Conservation (phyloP, 306 rosid species). For the Crotalaria pallida region DNA sequence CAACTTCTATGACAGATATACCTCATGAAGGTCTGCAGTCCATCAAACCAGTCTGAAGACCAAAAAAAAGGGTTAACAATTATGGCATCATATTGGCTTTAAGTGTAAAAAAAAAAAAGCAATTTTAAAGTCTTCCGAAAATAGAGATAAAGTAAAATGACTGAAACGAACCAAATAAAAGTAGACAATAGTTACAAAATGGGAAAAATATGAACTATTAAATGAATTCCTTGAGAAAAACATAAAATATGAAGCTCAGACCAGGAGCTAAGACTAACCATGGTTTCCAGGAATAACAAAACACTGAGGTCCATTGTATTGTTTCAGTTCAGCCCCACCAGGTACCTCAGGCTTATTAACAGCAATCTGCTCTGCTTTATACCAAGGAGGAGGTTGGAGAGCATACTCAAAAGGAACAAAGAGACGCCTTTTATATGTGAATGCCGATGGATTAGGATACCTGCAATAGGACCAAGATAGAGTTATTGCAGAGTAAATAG, state of each 20-base stretch:
- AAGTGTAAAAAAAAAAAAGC: conserved; percentile 1
- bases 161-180: conserved; percentile 7
- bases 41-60: conserved; percentile 96
- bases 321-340: conserved; percentile 54
- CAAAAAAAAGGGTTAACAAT: conserved; percentile 21
- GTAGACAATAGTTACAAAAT: background rate
- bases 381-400: conserved; percentile 86
- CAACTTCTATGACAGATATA: conserved; percentile 88
- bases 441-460: conserved; percentile 92
- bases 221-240: conserved; percentile 12
- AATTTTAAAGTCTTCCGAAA: background rate
- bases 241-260: background rate
- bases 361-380: conserved; percentile 68
- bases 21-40: conserved; percentile 95
- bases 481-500: conserved; percentile 3
- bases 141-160: background rate
- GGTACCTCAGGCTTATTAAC: conserved; percentile 89
- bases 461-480: conserved; percentile 31
- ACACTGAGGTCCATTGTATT: conserved; percentile 90
- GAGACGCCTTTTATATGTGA: conserved; percentile 84
- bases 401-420: conserved; percentile 95
- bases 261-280: conserved; percentile 49
- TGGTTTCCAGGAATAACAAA: conserved; percentile 96
- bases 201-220: background rate
- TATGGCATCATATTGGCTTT: background rate